Percentiles rank a stretch among this genome's conserved stretches.
These are phyloP conservation scores for Pestalotiopsis sp. DNA, from an alignment of 2,329 filamentous ascomycete species.

Conservation along the genomic window DNA sequence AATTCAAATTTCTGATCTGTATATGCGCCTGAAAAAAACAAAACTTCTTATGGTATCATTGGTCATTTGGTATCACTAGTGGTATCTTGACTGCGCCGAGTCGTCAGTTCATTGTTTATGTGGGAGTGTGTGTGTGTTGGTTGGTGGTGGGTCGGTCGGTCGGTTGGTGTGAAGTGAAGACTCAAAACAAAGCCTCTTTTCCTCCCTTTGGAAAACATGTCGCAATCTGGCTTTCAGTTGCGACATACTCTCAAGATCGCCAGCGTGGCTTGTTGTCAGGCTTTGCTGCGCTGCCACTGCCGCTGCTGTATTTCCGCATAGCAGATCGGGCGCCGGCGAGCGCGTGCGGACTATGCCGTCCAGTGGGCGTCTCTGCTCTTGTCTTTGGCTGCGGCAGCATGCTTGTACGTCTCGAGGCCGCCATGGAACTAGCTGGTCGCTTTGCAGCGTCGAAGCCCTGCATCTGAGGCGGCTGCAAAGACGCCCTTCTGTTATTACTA, in stretches of 20 bases:
- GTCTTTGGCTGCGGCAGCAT: conserved; percentile 52
- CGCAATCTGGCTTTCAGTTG: background rate
- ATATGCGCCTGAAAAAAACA: background rate
- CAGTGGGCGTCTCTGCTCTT: conserved; percentile 36
- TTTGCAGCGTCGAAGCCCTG: conserved; percentile 28
- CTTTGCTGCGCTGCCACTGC: conserved; percentile 25
- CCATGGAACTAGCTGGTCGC: conserved; percentile 60
- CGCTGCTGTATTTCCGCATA: conserved; percentile 38
- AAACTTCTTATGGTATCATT: background rate
- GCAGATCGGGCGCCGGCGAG: conserved; percentile 45
- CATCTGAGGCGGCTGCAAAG: conserved; percentile 50
- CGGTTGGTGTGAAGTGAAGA: background rate
- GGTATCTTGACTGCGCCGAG: background rate
- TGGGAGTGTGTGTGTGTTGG: background rate
- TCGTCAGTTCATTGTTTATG: background rate
- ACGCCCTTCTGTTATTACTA: conserved; percentile 52
- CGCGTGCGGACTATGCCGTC: conserved; percentile 51
- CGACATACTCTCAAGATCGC: conserved; percentile 36
- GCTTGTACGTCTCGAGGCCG: conserved; percentile 51
- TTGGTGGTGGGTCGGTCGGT: background rate
- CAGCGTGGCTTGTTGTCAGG: conserved; percentile 49
- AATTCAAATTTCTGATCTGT: background rate
- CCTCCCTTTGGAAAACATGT: background rate
- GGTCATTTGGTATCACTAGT: background rate
- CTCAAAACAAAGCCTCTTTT: background rate